Evolutionary conservation across 768 basidiomycete genomes (phyloP).

Genomic region (Termitomyces sp.): DNA sequence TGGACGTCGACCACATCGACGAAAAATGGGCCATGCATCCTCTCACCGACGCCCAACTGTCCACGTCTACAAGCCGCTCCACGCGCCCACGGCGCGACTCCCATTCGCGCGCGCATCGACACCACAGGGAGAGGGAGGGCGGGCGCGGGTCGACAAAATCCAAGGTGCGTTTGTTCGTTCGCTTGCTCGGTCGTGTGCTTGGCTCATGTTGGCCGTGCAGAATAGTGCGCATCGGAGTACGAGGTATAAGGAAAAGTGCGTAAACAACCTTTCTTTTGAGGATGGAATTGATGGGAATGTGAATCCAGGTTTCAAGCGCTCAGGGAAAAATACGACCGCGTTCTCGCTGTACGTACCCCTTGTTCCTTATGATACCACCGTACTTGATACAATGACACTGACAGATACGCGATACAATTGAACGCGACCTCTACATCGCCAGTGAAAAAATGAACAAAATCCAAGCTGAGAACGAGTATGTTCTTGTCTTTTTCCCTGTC

Average conservation of each 20-base stretch:
- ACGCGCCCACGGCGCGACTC: background rate
- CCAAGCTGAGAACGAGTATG: conserved; percentile 50
- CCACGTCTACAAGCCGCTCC: background rate
- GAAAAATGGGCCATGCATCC: background rate
- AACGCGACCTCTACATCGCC: conserved; percentile 37
- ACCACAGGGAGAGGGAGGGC: background rate
- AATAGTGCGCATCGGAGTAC: conserved; percentile 7
- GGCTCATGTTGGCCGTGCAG: background rate
- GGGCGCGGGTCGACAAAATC: background rate
- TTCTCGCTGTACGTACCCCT: conserved; percentile 32
- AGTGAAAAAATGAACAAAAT: conserved; percentile 40
- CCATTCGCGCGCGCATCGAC: background rate
- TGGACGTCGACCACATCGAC: background rate
- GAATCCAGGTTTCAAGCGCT: conserved; percentile 39
- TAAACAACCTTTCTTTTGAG: background rate
- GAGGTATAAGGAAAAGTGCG: conserved; percentile 12
- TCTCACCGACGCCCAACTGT: background rate
- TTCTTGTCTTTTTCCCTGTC: background rate
- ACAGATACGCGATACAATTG: conserved; percentile 35
- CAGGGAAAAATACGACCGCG: conserved; percentile 44
- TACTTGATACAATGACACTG: too few species aligned
- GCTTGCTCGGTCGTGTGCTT: background rate
- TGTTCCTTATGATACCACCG: background rate
- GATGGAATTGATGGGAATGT: too few species aligned
- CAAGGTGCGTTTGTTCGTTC: conserved; percentile 1